Conservation (phyloP, 2,329 filamentous ascomycete genomes). For the Seiridium cupressi region DNA sequence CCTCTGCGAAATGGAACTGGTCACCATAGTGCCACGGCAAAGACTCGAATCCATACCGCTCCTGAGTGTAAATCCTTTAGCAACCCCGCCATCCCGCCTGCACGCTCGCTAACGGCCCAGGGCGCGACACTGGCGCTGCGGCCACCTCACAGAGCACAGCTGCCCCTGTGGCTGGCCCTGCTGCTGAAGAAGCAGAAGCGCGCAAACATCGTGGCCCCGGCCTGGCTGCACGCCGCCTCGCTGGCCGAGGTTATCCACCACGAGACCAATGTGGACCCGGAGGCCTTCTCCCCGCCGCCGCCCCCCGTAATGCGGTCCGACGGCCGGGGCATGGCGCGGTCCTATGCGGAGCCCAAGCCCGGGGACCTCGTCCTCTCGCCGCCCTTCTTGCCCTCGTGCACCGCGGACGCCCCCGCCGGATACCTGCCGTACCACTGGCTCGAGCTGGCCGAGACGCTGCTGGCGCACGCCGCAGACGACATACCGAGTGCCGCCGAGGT, state of each 20-base stretch:
- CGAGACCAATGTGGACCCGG: constrained; percentile 71
- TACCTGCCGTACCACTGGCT: constrained; percentile 94
- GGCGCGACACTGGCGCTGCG: constrained; percentile 73
- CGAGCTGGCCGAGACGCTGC: constrained; percentile 81
- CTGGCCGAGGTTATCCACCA: constrained; percentile 75
- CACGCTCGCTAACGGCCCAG: constrained; percentile 41
- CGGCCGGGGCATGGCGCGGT: constrained; percentile 39
- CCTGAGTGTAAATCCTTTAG: constrained; percentile 62
- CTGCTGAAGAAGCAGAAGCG: constrained; percentile 92
- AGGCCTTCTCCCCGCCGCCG: constrained; percentile 76
- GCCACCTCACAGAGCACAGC: constrained; percentile 74
- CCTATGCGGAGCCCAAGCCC: constrained; percentile 20
- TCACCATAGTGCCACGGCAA: constrained; percentile 90
- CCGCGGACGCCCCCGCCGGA: constrained; percentile 63
- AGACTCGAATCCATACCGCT: constrained; percentile 82
- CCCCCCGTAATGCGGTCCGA: constrained; percentile 57
- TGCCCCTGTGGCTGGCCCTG: constrained; percentile 93
- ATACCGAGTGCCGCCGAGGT: constrained; percentile 72
- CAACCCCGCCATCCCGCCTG: constrained; percentile 18
- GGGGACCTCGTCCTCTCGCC: constrained; percentile 50
- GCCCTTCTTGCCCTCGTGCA: constrained; percentile 78
- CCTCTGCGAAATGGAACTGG: constrained; percentile 94
- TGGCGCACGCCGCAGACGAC: constrained; percentile 84
- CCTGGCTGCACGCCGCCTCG: constrained; percentile 79
- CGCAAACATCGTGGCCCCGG: constrained; percentile 86